phyloP scores from a whole-genome alignment of 1,139 yeast genomes.

The Nematodospora anomalae region DNA sequence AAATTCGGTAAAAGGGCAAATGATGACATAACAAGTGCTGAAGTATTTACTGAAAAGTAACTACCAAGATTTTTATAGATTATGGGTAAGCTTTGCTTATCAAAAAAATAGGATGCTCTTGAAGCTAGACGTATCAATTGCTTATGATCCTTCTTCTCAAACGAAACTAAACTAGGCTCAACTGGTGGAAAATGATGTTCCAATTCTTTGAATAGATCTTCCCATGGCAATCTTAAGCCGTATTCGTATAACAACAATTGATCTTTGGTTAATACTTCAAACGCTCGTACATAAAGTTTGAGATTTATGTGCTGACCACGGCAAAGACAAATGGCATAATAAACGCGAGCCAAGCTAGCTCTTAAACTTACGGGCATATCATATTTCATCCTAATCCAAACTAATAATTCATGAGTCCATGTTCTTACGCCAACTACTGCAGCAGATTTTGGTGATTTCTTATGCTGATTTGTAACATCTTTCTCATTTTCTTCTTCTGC shows the following conservation, averaged over 20 bases:
- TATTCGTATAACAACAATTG: slow-evolving; percentile 36
- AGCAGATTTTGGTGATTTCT: slow-evolving; percentile 65
- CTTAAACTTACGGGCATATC: slow-evolving; percentile 73
- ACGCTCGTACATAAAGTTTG: slow-evolving; percentile 63
- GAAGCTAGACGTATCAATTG: slow-evolving; percentile 47
- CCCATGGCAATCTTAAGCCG: slow-evolving; percentile 55
- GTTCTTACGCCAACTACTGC: slow-evolving; percentile 74
- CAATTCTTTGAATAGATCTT: slow-evolving; percentile 43
- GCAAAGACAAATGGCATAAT: slow-evolving; percentile 69
- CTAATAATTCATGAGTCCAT: slow-evolving; percentile 86
- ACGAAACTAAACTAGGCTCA: slow-evolving; percentile 30
- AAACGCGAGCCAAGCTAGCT: slow-evolving; percentile 64
- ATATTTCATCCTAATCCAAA: slow-evolving; percentile 79
- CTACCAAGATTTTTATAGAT: slow-evolving; percentile 41
- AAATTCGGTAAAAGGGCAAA: slow-evolving; percentile 54
- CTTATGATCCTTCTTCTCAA: slow-evolving; percentile 45
- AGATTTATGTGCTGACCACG: slow-evolving; percentile 73
- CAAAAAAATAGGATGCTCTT: slow-evolving; percentile 49
- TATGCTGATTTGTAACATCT: slow-evolving; percentile 48
- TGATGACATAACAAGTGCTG: slow-evolving; percentile 58
- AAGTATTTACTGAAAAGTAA: slow-evolving; percentile 57
- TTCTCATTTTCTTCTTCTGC: slow-evolving; percentile 46
- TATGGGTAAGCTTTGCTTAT: slow-evolving; percentile 35
- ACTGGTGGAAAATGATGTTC: slow-evolving; percentile 32
- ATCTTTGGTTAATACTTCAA: slow-evolving; percentile 58